A percentile compares a stretch with the other conserved stretches of the same genome.
Evolutionary conservation across 140 eudicot species (phyloP).

Genomic region (Erigeron philadelphicus): DNA sequence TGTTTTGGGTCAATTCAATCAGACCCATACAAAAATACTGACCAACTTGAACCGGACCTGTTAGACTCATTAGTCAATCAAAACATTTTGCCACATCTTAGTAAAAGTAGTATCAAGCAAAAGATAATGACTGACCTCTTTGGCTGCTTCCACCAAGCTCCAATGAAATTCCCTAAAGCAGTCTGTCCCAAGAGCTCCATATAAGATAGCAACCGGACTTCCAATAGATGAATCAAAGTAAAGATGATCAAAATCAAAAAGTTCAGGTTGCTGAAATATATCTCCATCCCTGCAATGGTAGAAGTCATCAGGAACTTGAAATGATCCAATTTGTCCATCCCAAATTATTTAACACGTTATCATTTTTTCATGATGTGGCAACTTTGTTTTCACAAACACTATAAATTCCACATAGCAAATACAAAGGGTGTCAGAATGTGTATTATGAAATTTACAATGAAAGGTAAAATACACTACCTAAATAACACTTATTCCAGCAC

Average conservation of each 20-base stretch:
- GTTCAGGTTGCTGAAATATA: slow-evolving; percentile 86
- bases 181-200: slow-evolving; percentile 94
- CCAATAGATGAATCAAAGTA: slow-evolving; percentile 60
- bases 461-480: background rate
- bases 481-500: background rate
- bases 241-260: slow-evolving; percentile 86
- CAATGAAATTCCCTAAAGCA: slow-evolving; percentile 75
- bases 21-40: background rate
- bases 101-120: background rate
- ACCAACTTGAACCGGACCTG: background rate
- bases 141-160: slow-evolving; percentile 66
- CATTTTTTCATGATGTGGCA: background rate
- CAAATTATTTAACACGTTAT: background rate
- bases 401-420: background rate
- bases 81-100: background rate
- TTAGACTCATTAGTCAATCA: background rate
- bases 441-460: background rate
- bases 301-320: slow-evolving; percentile 19
- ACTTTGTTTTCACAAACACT: background rate
- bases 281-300: slow-evolving; percentile 43
- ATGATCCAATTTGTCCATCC: background rate
- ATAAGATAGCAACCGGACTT: slow-evolving; percentile 75
- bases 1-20: no score
- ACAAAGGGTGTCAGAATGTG: background rate
- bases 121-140: slow-evolving; percentile 46